phyloP scores from a whole-genome alignment of 2,329 filamentous ascomycete genomes.

The Neurospora sp. region DNA sequence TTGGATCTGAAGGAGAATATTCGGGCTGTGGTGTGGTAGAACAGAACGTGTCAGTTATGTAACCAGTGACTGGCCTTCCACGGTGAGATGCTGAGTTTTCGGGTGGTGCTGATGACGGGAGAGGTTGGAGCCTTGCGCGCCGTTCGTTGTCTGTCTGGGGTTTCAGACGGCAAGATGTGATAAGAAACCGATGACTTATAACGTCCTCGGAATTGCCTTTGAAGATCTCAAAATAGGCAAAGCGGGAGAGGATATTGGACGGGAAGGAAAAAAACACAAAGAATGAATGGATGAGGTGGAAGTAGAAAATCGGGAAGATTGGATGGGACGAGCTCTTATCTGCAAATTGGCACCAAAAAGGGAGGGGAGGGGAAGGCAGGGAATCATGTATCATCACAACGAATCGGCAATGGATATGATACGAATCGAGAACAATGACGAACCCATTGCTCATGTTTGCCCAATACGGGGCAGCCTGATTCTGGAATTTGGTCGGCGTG shows the following conservation, averaged over 20 bases:
- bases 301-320: not conserved
- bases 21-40: not conserved
- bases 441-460: conserved; percentile 5
- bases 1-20: conserved; percentile 3
- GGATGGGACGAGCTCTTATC: not conserved
- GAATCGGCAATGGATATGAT: not conserved
- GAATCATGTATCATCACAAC: not conserved
- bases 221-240: not conserved
- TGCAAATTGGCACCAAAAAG: not conserved
- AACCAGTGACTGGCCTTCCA: not conserved
- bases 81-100: not conserved
- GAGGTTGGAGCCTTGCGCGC: not conserved
- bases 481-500: not conserved
- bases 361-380: not conserved
- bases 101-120: not conserved
- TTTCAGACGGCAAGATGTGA: not conserved
- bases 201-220: not conserved
- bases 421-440: not conserved
- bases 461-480: not conserved
- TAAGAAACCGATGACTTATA: not conserved
- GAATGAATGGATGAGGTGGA: not conserved
- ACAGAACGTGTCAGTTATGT: not conserved
- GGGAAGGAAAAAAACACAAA: not conserved
- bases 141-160: not conserved
- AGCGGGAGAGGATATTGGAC: not conserved